Evolutionary conservation across 345 rosid species (phyloP).

Genomic region (Linum usitatissimum): DNA sequence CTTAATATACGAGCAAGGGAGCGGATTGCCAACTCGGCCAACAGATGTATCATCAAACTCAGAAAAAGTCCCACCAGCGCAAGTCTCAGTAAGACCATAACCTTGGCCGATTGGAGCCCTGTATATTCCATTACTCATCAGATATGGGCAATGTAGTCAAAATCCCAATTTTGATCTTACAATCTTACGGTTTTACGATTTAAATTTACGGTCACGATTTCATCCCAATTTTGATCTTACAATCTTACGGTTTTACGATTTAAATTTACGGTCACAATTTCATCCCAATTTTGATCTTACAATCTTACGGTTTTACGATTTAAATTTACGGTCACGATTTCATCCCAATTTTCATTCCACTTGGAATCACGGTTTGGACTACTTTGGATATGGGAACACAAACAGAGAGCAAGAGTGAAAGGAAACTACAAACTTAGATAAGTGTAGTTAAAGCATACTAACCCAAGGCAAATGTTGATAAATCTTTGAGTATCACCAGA

Average conservation of each 20-base stretch:
- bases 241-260: too few species aligned
- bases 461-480: slow-evolving; percentile 96
- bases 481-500: slow-evolving; percentile 96
- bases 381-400: background rate
- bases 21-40: slow-evolving; percentile 96
- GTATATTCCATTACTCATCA: slow-evolving; percentile 10
- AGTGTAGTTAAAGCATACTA: slow-evolving; percentile 25
- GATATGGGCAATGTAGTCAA: background rate
- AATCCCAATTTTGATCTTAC: too few species aligned
- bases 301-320: too few species aligned
- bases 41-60: slow-evolving; percentile 92
- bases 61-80: slow-evolving; percentile 96
- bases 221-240: too few species aligned
- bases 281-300: too few species aligned
- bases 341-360: too few species aligned
- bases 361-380: too few species aligned
- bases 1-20: slow-evolving; percentile 91
- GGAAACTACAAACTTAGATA: background rate
- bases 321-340: too few species aligned
- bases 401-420: background rate
- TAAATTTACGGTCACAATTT: too few species aligned
- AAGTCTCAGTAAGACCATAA: slow-evolving; percentile 94
- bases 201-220: too few species aligned
- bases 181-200: too few species aligned
- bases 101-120: slow-evolving; percentile 99